phyloP scores from a whole-genome alignment of 2,329 filamentous ascomycete species.

The Dothistroma pini region DNA sequence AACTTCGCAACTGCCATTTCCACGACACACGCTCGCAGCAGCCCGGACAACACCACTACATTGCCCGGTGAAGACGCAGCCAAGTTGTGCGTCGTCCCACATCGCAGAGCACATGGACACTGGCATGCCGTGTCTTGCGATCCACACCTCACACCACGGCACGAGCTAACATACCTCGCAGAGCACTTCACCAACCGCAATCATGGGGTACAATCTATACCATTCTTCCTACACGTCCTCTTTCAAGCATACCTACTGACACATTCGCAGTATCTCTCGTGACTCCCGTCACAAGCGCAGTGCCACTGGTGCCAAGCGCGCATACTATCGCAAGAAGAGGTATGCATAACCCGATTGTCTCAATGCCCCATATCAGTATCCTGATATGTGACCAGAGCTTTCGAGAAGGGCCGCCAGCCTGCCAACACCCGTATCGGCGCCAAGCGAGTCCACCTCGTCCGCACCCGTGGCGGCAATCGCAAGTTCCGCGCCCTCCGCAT shows the following conservation, averaged over 20 bases:
- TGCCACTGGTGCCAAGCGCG: slow-evolving; percentile 89
- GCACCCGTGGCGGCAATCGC: slow-evolving; percentile 97
- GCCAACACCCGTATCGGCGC: slow-evolving; percentile 98
- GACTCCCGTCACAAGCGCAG: slow-evolving; percentile 99
- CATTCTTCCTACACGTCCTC: slow-evolving; percentile 13
- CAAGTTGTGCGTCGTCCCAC: slow-evolving; percentile 17
- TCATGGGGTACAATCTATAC: slow-evolving; percentile 48
- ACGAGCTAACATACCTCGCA: slow-evolving; percentile 6
- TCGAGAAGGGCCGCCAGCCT: slow-evolving; percentile 99
- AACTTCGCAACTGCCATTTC: background rate
- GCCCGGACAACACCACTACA: slow-evolving; percentile 15
- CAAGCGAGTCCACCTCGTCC: slow-evolving; percentile 95
- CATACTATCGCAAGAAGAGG: slow-evolving; percentile 58
- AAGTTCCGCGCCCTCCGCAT: slow-evolving; percentile 99
- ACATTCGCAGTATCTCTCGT: slow-evolving; percentile 78
- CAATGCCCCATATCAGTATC: slow-evolving; percentile 62
- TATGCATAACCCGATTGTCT: slow-evolving; percentile 54
- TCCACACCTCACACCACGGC: background rate
- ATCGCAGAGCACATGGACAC: background rate
- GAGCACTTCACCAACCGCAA: slow-evolving; percentile 41
- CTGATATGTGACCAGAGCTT: slow-evolving; percentile 79
- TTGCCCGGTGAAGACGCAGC: slow-evolving; percentile 22
- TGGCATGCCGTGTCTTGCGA: background rate
- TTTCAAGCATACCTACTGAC: slow-evolving; percentile 35
- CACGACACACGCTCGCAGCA: slow-evolving; percentile 20